phyloP scores from a whole-genome alignment of 163 green algal genomes.

The Scenedesmus sp. region DNA sequence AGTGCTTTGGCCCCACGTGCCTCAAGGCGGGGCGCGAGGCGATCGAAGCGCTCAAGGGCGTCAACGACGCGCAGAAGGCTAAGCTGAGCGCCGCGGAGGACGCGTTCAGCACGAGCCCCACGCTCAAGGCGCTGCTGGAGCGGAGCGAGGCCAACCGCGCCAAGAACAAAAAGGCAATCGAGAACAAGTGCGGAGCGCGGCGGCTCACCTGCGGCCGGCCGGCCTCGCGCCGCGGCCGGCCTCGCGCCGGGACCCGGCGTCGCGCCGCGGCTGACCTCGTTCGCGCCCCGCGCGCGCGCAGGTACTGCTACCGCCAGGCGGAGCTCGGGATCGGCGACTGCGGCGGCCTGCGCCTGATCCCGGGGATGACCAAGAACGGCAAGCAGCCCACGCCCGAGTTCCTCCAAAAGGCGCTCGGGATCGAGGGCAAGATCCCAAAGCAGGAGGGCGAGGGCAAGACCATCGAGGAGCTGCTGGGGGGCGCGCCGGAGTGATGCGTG shows the following conservation, averaged over 20 bases:
- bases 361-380: conserved; percentile 50
- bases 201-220: not conserved
- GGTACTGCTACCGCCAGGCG: conserved; percentile 75
- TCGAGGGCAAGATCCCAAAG: conserved; percentile 41
- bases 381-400: conserved; percentile 62
- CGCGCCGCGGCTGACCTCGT: not conserved
- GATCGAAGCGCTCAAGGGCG: too few species aligned
- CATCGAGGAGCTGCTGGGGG: conserved; percentile 34
- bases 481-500: not conserved
- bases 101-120: conserved; percentile 35
- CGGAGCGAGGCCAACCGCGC: conserved; percentile 41
- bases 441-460: conserved; percentile 32
- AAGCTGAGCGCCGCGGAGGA: conserved; percentile 35
- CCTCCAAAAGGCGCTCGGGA: conserved; percentile 54
- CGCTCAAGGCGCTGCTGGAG: conserved; percentile 45
- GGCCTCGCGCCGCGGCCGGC: not conserved
- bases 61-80: conserved; percentile 19
- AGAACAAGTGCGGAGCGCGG: conserved; percentile 37
- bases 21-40: too few species aligned
- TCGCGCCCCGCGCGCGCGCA: conserved; percentile 19
- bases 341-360: conserved; percentile 65
- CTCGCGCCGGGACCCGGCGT: not conserved
- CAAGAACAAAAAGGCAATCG: conserved; percentile 47
- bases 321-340: conserved; percentile 78
- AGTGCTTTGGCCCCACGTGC: too few species aligned